Conservation (phyloP, 2,329 filamentous ascomycete genomes). For the Monilinia polystroma region DNA sequence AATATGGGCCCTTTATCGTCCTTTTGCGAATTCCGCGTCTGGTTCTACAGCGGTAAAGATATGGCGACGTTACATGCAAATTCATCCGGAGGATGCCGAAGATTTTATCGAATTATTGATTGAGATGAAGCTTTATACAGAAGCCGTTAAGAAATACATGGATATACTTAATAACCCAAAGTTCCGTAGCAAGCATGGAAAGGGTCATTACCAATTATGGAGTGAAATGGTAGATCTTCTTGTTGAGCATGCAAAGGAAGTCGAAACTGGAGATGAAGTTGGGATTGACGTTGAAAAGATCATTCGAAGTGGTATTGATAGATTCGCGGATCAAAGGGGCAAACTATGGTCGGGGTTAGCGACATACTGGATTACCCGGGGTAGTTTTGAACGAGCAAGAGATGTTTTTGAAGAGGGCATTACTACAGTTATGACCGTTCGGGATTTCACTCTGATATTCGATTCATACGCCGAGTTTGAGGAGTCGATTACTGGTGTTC, state of each 20-base stretch:
- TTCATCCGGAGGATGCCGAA: constrained; percentile 91
- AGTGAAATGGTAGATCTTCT: constrained; percentile 95
- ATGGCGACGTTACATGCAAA: constrained; percentile 95
- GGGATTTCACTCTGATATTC: constrained; percentile 95
- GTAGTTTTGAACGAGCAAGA: constrained; percentile 87
- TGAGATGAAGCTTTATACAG: constrained; percentile 79
- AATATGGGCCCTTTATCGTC: constrained; percentile 88
- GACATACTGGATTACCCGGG: constrained; percentile 93
- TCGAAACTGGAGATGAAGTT: constrained; percentile 75
- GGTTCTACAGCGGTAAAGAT: constrained; percentile 89
- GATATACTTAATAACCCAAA: constrained; percentile 85
- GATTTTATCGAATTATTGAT: constrained; percentile 90
- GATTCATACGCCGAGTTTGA: constrained; percentile 97
- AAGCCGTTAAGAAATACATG: constrained; percentile 89
- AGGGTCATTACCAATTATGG: constrained; percentile 96
- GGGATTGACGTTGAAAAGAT: constrained; percentile 91
- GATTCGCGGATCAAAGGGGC: constrained; percentile 90
- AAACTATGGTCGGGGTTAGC: constrained; percentile 94
- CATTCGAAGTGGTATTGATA: constrained; percentile 83
- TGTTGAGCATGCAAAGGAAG: constrained; percentile 83
- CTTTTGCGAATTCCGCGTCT: constrained; percentile 86
- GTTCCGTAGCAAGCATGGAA: constrained; percentile 89
- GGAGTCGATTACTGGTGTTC: constrained; percentile 85
- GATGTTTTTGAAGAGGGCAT: constrained; percentile 96
- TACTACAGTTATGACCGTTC: constrained; percentile 96